Base-by-base conservation (phyloP, 2,329 filamentous ascomycete genomes). In the Anisogramma anomala region DNA sequence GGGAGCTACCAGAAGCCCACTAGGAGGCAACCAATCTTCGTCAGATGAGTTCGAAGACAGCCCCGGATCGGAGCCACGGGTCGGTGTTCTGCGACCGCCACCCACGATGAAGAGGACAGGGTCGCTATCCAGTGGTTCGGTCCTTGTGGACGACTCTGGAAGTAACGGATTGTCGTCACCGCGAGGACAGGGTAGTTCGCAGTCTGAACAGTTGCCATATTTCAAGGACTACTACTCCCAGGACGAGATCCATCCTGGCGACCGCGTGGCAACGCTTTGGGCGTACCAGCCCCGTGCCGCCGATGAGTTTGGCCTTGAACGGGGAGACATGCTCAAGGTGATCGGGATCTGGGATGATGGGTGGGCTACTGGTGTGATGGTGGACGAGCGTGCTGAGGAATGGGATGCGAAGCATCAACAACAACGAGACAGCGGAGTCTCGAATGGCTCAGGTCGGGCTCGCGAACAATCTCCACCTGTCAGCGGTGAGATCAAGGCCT, bases 211-310 rank as follows among this genome's bases (percentile, higher is more conserved):
- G 59, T 67, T 98, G 40, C 81, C 84, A 3, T 94, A 87, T 57
- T 98, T 98, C 76, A 94, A 94, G 58, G 91, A 98, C 60, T 98
- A 98, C 62, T 98, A 98, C 58, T 96, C 89, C 2, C 82, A 89
- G 52, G 91, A 96, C 53, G 88, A 96, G 53, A 94, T 98, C 43
- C 85, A 89, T 53, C 84, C 89, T 0, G 82, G 84, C 42, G 88
- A 96, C 54, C 82, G 82, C 45, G 89, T 98, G 31, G 77, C 91
- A 11, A 85, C 87, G 2, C 72, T 98, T 11, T 98, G 91, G 91
- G 89, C 91, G 2, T 98, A 98, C 60, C 86, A 94, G 53, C 89
- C 91, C 25, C 83, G 91, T 25, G 91, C 91, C 4, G 77, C 79
- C 22, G 91, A 98, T 55, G 91, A 98, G 57, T 96, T 96, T 56